phyloP scores from a whole-genome alignment of 768 basidiomycete genomes.

The Naganishia vaughanmartiniae region DNA sequence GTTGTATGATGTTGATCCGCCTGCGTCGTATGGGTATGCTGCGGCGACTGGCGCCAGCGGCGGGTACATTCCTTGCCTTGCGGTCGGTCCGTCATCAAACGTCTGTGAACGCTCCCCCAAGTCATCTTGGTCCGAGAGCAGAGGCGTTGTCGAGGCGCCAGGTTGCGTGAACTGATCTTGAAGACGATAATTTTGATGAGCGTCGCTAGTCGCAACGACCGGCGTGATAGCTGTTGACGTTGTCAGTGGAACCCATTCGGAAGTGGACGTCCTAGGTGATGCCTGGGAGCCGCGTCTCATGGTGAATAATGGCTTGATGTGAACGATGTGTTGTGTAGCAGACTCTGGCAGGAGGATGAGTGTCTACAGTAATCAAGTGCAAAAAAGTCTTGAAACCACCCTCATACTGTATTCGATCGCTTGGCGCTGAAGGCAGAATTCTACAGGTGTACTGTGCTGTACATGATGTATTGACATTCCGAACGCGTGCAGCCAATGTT shows the following conservation, averaged over 20 bases:
- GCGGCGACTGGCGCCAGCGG: neutral
- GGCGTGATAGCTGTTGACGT: neutral
- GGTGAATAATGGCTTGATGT: neutral
- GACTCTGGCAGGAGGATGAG: too few species aligned
- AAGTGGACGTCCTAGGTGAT: slow-evolving; percentile 17
- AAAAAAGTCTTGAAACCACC: too few species aligned
- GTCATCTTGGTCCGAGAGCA: neutral
- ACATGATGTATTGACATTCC: neutral
- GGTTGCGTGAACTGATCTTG: neutral
- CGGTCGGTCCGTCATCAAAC: neutral
- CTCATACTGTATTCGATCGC: neutral
- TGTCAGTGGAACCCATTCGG: slow-evolving; percentile 20
- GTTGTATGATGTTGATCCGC: slow-evolving; percentile 5
- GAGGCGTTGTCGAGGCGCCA: neutral
- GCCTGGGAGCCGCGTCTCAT: slow-evolving; percentile 7
- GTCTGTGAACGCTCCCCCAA: neutral
- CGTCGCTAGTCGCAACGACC: neutral
- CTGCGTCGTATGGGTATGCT: slow-evolving; percentile 15
- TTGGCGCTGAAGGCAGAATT: neutral
- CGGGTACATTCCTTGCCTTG: neutral
- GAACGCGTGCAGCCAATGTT: slow-evolving; percentile 1
- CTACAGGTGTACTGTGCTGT: too few species aligned
- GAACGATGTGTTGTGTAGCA: neutral
- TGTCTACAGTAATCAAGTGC: too few species aligned
- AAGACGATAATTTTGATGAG: neutral